Conservation (phyloP, 1,139 yeast genomes). For the Kodamaea anthophila region DNA sequence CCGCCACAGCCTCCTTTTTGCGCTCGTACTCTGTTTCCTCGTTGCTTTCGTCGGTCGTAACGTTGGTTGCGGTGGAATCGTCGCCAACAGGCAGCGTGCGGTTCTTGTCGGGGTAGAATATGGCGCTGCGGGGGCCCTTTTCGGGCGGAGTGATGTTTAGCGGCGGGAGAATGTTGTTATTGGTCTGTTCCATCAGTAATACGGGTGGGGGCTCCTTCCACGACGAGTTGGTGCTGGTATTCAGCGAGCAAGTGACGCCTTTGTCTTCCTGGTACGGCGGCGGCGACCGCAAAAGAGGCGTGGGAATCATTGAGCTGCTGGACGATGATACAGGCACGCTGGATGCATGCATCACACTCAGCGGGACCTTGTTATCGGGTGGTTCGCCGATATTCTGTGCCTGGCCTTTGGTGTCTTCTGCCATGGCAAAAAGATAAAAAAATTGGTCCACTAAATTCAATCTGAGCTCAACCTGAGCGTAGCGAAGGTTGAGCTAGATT, state of each 20-base stretch:
- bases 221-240: neutral
- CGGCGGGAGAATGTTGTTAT: conserved; percentile 7
- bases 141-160: conserved; percentile 1
- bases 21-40: neutral
- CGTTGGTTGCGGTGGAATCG: conserved; percentile 4
- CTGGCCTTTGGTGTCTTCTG: too few relatives aligned
- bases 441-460: too few relatives aligned
- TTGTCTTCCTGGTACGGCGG: too few relatives aligned
- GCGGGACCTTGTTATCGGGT: too few relatives aligned
- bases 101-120: neutral
- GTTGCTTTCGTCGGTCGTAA: conserved; percentile 5
- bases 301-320: too few relatives aligned
- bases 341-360: too few relatives aligned
- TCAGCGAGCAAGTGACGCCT: neutral
- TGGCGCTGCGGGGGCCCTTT: conserved; percentile 1
- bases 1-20: neutral
- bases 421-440: too few relatives aligned
- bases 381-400: too few relatives aligned
- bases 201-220: conserved; percentile 6
- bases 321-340: too few relatives aligned
- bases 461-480: too few relatives aligned
- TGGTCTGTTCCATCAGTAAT: conserved; percentile 1
- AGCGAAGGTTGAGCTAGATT: too few relatives aligned
- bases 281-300: too few relatives aligned
- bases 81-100: neutral